Evolutionary conservation across 2,329 filamentous ascomycete species (phyloP).

Genomic region (Aspergillus neotritici): DNA sequence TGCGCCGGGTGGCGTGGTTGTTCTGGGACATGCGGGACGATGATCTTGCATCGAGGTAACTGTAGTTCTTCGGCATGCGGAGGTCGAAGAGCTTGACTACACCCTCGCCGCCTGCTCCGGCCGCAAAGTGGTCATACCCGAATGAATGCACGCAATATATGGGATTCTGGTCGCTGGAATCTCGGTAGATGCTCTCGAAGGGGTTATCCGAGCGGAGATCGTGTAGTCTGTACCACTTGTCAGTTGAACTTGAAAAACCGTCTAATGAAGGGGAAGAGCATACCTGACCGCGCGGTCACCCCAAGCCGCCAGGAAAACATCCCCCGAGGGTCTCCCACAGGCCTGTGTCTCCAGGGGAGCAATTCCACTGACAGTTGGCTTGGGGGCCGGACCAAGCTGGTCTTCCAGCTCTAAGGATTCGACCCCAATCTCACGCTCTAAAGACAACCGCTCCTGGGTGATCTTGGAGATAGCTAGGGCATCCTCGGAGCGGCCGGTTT

Average conservation of each 20-base stretch:
- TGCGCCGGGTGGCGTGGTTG: no score
- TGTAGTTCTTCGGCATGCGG: slow-evolving; percentile 43
- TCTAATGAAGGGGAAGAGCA: background rate
- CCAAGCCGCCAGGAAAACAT: slow-evolving; percentile 56
- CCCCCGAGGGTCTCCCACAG: slow-evolving; percentile 31
- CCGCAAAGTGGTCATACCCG: slow-evolving; percentile 52
- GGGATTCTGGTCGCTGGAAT: slow-evolving; percentile 53
- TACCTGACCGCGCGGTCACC: slow-evolving; percentile 51
- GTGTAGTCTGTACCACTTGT: slow-evolving; percentile 44
- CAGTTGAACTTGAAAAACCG: background rate
- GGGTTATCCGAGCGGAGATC: slow-evolving; percentile 51
- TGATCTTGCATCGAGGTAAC: slow-evolving; percentile 24
- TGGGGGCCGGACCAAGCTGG: slow-evolving; percentile 15
- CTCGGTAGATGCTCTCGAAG: slow-evolving; percentile 47
- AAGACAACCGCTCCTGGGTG: slow-evolving; percentile 39
- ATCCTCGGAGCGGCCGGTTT: slow-evolving; percentile 39
- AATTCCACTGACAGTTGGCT: slow-evolving; percentile 32
- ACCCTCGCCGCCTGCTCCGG: slow-evolving; percentile 52
- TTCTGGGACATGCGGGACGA: background rate
- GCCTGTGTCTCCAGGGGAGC: slow-evolving; percentile 28
- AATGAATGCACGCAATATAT: slow-evolving; percentile 56
- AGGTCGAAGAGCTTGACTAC: slow-evolving; percentile 60
- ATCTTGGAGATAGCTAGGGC: slow-evolving; percentile 50
- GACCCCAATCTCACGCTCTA: slow-evolving; percentile 34
- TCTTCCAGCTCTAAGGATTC: slow-evolving; percentile 28